Evolutionary conservation across 352 stramenopile species (phyloP), one percentile per base, ranked within the genome.

Genomic region (Pythium brassicae): DNA sequence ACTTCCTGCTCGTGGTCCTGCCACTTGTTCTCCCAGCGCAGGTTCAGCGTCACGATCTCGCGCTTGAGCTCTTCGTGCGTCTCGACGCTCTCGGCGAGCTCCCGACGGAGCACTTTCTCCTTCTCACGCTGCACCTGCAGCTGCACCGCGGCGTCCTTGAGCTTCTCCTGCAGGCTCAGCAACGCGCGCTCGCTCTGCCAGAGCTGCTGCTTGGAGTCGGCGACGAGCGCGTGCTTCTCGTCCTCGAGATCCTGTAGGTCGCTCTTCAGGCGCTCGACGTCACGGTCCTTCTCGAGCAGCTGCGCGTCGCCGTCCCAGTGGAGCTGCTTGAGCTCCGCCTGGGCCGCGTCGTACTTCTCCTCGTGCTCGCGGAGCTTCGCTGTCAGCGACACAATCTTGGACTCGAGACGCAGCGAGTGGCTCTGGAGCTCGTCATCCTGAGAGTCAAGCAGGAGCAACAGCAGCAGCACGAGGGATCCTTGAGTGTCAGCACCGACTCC

Each of bases 11-110:
- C 69, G 42, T 84, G 62, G 15, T 86, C 74, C 62, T 85, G 71
- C 70, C 74, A 78, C 48, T 78, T 83, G 40, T 83, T 86, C 44
- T 89, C 80, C 73, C 76, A 87, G 25, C 74, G 66, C n/a, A 88
- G 34, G 40, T 83, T 85, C n/a, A 78, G 52, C 7, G 74, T 74
- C 20, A 87, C 66, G 40, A 87, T 60, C n/a, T 90, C 71, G 1
- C 74, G 75, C 25, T 87, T 78, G 40, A 85, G 25, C 3, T 86
- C 76, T 55, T 89, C 78, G n/a, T 80, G 67, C 46, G 74, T 83
- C 50, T 89, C 77, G 27, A 74, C 63, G 4, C 58, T 56, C 42
- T 88, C 75, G 0, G 72, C 25, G 2, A 87, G 55, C 27, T 88
- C 77, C 50, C 86, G 77, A 0, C 74, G 71, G 29, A 79, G 72